Evolutionary conservation across 2,329 filamentous ascomycete genomes (phyloP).

Genomic region (Trichoderma koningii): DNA sequence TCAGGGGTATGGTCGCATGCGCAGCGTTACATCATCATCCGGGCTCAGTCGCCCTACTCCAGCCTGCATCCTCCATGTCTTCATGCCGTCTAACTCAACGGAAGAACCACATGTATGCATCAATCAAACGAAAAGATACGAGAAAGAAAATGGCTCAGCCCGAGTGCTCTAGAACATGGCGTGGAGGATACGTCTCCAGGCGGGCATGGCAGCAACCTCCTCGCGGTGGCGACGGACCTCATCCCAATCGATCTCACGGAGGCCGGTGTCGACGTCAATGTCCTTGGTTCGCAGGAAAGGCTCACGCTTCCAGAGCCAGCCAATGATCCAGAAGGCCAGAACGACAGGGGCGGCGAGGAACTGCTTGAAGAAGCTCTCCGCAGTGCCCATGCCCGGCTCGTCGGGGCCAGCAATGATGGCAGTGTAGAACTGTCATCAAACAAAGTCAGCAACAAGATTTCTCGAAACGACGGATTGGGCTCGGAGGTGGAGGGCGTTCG

Average conservation of each 20-base stretch:
- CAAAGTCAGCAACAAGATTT: slow-evolving; percentile 18
- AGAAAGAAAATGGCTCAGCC: background rate
- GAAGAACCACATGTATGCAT: slow-evolving; percentile 10
- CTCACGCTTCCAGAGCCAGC: slow-evolving; percentile 67
- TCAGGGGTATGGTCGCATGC: slow-evolving; percentile 22
- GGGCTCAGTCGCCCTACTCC: background rate
- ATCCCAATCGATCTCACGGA: slow-evolving; percentile 67
- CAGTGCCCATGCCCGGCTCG: slow-evolving; percentile 42
- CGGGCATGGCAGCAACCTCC: slow-evolving; percentile 52
- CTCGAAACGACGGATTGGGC: background rate
- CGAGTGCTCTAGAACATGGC: slow-evolving; percentile 41
- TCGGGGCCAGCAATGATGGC: slow-evolving; percentile 46
- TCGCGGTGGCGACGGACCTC: slow-evolving; percentile 58
- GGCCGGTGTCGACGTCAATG: slow-evolving; percentile 69
- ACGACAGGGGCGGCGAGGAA: slow-evolving; percentile 59
- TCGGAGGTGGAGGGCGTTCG: background rate
- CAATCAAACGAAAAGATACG: background rate
- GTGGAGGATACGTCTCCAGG: slow-evolving; percentile 49
- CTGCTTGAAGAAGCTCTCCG: slow-evolving; percentile 56
- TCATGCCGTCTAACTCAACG: slow-evolving; percentile 12
- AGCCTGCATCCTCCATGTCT: slow-evolving; percentile 8
- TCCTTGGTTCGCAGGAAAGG: slow-evolving; percentile 60
- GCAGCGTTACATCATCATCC: slow-evolving; percentile 17
- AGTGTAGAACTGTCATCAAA: slow-evolving; percentile 48
- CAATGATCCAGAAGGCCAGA: slow-evolving; percentile 56